Evolutionary conservation across 371 early-diverging fungal species (phyloP).

Genomic region (Modicella reniformis): DNA sequence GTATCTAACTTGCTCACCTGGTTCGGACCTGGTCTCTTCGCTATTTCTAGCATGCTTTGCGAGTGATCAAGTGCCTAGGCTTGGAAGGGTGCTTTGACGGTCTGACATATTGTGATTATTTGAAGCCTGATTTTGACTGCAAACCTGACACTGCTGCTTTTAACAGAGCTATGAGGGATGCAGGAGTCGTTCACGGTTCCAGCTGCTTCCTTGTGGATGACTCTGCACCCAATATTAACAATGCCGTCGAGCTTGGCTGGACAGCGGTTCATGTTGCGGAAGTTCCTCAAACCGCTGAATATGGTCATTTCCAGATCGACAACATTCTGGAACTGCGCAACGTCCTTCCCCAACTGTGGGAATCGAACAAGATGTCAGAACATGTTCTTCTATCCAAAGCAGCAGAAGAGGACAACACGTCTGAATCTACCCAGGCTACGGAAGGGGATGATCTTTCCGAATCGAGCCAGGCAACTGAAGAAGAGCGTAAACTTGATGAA

Average conservation of each 20-base stretch:
- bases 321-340: constrained; percentile 70
- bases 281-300: constrained; percentile 57
- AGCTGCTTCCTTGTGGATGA: constrained; percentile 85
- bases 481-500: no score
- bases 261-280: constrained; percentile 73
- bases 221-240: constrained; percentile 71
- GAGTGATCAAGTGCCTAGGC: constrained; percentile 73
- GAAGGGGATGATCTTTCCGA: no score
- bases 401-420: no score
- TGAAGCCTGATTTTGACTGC: constrained; percentile 74
- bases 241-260: constrained; percentile 77
- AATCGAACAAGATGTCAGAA: no score
- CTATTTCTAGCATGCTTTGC: constrained; percentile 69
- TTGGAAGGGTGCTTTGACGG: constrained; percentile 83
- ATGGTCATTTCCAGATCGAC: constrained; percentile 68
- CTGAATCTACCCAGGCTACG: no score
- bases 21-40: background rate
- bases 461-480: no score
- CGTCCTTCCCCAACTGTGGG: constrained; percentile 70
- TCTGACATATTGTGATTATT: constrained; percentile 82
- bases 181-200: constrained; percentile 64
- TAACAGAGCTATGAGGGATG: constrained; percentile 75
- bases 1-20: no score
- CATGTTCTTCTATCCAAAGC: no score
- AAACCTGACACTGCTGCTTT: constrained; percentile 77